Evolutionary conservation across 2,329 filamentous ascomycete genomes (phyloP).

Genomic region (Cytospora leucostoma): DNA sequence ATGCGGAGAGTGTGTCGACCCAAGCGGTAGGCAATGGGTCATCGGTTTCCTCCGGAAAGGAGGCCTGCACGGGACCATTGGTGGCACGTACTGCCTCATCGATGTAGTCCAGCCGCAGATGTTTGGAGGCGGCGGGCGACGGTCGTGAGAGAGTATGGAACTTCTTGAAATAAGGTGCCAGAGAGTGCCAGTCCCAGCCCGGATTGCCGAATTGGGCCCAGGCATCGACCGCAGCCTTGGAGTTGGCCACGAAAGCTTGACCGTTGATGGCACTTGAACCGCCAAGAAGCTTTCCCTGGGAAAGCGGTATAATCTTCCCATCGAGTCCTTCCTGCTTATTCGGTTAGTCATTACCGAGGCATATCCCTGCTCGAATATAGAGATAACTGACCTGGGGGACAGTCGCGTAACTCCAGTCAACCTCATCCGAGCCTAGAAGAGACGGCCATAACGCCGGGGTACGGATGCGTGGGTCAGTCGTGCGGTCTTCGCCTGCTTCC

Average conservation of each 20-base stretch:
- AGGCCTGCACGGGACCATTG: constrained; percentile 3
- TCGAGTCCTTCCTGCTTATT: not conserved
- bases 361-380: too few relatives aligned
- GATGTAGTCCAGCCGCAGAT: constrained; percentile 5
- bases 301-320: not conserved
- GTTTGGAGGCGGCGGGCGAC: not conserved
- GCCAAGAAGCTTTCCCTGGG: constrained; percentile 9
- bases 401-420: constrained; percentile 10
- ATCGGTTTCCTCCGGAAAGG: not conserved
- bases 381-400: constrained; percentile 4
- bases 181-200: constrained; percentile 5
- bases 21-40: constrained; percentile 15
- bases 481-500: constrained; percentile 7
- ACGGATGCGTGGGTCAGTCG: constrained; percentile 4
- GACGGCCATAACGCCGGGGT: constrained; percentile 6
- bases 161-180: constrained; percentile 7
- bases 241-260: constrained; percentile 4
- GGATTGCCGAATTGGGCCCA: constrained; percentile 5
- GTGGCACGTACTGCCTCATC: not conserved
- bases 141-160: constrained; percentile 7
- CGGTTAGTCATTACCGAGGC: not conserved
- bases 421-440: constrained; percentile 8
- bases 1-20: constrained; percentile 1
- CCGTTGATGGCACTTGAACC: constrained; percentile 8
- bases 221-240: not conserved